phyloP scores from a whole-genome alignment of 2,329 filamentous ascomycete species.

The Zopfia rhizophila region DNA sequence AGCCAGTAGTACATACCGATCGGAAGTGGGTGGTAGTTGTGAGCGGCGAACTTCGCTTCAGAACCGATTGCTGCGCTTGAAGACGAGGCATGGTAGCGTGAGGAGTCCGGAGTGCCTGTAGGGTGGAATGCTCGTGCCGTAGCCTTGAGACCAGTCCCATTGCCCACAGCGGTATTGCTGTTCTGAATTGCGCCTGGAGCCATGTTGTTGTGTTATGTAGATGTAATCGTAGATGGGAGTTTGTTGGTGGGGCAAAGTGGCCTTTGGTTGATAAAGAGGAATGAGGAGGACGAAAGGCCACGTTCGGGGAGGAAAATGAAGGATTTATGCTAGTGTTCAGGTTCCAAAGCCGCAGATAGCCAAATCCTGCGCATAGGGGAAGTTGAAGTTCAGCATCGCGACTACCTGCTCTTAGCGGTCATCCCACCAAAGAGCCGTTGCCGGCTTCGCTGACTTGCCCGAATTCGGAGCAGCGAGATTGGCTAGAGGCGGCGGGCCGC shows the following conservation, averaged over 20 bases:
- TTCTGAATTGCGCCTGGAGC: constrained; percentile 47
- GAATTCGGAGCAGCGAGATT: constrained; percentile 5
- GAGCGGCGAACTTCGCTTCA: constrained; percentile 87
- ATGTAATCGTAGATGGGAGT: constrained; percentile 28
- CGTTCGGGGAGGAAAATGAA: constrained; percentile 7
- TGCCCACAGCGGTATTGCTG: constrained; percentile 31
- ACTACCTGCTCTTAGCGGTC: constrained; percentile 30
- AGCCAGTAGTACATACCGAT: constrained; percentile 65
- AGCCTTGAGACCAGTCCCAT: constrained; percentile 45
- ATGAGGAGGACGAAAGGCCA: neutral
- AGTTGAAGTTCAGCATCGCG: constrained; percentile 21
- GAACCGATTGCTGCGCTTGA: constrained; percentile 81
- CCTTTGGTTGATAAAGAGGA: constrained; percentile 13
- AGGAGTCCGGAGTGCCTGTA: constrained; percentile 50
- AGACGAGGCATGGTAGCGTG: constrained; percentile 77
- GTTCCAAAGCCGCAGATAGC: constrained; percentile 37
- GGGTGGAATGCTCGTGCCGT: constrained; percentile 52
- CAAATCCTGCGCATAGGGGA: constrained; percentile 36
- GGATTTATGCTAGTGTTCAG: constrained; percentile 24
- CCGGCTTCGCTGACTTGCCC: neutral
- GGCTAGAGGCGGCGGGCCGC: neutral
- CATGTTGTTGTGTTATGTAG: constrained; percentile 29
- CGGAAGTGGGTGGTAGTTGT: constrained; percentile 98
- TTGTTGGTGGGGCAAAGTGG: constrained; percentile 22
- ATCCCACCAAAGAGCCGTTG: constrained; percentile 7